Conservation (phyloP, 805 yeast species). For the Candida xyloterini region DNA sequence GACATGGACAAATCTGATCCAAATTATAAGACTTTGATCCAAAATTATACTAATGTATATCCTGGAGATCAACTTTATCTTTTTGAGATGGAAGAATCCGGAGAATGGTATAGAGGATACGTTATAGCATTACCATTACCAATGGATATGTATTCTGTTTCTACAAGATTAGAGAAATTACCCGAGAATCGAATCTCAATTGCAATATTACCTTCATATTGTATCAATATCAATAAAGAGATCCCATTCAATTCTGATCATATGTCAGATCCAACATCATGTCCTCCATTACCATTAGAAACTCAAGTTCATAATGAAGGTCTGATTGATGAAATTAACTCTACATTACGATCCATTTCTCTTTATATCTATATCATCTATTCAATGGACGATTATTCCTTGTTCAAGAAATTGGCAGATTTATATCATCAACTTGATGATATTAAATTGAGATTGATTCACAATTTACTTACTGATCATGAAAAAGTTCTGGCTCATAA, state of each 20-base stretch:
- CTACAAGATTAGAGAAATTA: conserved; percentile 57
- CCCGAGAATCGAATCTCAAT: conserved; percentile 54
- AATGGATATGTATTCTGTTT: conserved; percentile 59
- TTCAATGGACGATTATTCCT: conserved; percentile 65
- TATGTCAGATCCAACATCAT: conserved; percentile 18
- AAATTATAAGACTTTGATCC: conserved; percentile 9
- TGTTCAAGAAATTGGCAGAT: conserved; percentile 52
- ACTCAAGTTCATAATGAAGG: conserved; percentile 42
- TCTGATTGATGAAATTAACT: conserved; percentile 53
- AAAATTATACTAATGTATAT: conserved; percentile 45
- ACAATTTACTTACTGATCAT: conserved; percentile 49
- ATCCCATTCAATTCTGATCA: conserved; percentile 23
- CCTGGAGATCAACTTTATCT: conserved; percentile 78
- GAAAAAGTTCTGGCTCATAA: conserved; percentile 50
- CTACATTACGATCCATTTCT: conserved; percentile 54
- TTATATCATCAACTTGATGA: conserved; percentile 59
- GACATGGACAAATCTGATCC: conserved; percentile 15
- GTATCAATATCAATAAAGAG: conserved; percentile 44
- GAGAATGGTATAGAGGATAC: conserved; percentile 81
- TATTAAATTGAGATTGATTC: conserved; percentile 49
- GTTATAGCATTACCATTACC: conserved; percentile 66
- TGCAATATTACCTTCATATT: conserved; percentile 60
- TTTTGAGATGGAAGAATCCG: conserved; percentile 54
- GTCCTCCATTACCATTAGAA: conserved; percentile 54
- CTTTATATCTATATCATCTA: conserved; percentile 68